phyloP scores from a whole-genome alignment of 2,329 filamentous ascomycete genomes.

The Paraphoma chrysanthemicola region DNA sequence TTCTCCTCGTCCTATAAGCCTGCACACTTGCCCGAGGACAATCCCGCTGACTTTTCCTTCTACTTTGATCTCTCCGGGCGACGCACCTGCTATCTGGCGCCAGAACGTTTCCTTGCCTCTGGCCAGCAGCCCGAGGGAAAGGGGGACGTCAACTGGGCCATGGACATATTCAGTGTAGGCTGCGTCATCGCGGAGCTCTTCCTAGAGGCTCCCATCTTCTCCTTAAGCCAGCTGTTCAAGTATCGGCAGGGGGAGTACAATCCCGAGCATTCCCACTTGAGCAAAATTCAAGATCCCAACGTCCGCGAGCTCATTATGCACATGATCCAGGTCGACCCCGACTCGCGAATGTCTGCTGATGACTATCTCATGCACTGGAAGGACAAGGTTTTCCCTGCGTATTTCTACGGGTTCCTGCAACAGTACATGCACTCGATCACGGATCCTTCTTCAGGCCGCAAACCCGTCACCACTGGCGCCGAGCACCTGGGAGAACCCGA shows the following conservation, averaged over 20 bases:
- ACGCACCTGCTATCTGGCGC: constrained; percentile 92
- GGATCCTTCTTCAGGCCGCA: constrained; percentile 82
- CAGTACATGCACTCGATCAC: constrained; percentile 98
- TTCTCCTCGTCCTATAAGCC: constrained; percentile 97
- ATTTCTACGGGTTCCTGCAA: constrained; percentile 97
- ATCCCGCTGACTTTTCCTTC: constrained; percentile 96
- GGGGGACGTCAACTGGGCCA: constrained; percentile 81
- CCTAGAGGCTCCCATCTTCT: constrained; percentile 95
- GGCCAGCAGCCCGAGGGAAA: constrained; percentile 70
- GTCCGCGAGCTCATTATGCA: constrained; percentile 88
- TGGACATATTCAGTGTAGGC: constrained; percentile 97
- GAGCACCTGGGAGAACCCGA: constrained; percentile 86
- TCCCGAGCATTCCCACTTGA: constrained; percentile 78
- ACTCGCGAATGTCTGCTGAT: constrained; percentile 89
- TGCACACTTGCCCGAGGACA: constrained; percentile 91
- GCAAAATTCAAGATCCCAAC: constrained; percentile 85
- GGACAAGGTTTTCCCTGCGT: constrained; percentile 89
- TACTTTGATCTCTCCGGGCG: constrained; percentile 94
- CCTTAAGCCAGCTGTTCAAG: constrained; percentile 92
- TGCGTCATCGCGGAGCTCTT: constrained; percentile 98
- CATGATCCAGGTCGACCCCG: constrained; percentile 95
- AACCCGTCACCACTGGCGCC: constrained; percentile 69
- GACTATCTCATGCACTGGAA: constrained; percentile 94
- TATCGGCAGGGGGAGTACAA: constrained; percentile 94
- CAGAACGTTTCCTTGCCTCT: constrained; percentile 83